A percentile compares a stretch with the other conserved stretches of the same genome.
phyloP scores from a whole-genome alignment of 495 filamentous ascomycete genomes.

The Aspergillus biplanus region DNA sequence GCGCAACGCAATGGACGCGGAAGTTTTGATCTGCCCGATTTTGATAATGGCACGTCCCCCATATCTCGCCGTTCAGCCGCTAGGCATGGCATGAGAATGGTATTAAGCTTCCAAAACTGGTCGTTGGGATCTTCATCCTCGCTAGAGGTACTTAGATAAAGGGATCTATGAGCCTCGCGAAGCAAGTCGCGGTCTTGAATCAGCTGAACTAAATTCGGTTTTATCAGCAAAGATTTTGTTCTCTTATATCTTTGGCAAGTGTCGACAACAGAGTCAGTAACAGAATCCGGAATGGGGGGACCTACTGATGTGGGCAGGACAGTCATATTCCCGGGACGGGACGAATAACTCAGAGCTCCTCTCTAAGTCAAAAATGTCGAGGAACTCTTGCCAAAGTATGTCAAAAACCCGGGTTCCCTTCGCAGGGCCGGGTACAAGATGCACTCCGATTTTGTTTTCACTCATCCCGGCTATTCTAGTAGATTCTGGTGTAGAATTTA shows the following conservation, averaged over 20 bases:
- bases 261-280: background rate
- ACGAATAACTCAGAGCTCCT: background rate
- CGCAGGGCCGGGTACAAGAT: background rate
- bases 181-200: background rate
- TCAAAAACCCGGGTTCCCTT: background rate
- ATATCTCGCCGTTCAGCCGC: background rate
- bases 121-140: background rate
- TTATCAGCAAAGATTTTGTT: background rate
- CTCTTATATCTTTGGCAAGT: background rate
- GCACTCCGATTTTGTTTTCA: background rate
- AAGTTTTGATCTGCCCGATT: background rate
- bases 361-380: background rate
- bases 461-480: too few relatives aligned
- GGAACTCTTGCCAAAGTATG: background rate
- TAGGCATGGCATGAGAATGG: background rate
- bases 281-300: background rate
- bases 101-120: background rate
- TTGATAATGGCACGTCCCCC: background rate
- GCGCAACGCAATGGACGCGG: background rate
- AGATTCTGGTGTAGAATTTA: too few relatives aligned
- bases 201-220: background rate
- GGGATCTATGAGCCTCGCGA: background rate
- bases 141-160: too few relatives aligned
- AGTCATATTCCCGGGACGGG: background rate
- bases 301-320: background rate